phyloP scores from a whole-genome alignment of 352 stramenopile species.

The Globisporangium mamillatum region DNA sequence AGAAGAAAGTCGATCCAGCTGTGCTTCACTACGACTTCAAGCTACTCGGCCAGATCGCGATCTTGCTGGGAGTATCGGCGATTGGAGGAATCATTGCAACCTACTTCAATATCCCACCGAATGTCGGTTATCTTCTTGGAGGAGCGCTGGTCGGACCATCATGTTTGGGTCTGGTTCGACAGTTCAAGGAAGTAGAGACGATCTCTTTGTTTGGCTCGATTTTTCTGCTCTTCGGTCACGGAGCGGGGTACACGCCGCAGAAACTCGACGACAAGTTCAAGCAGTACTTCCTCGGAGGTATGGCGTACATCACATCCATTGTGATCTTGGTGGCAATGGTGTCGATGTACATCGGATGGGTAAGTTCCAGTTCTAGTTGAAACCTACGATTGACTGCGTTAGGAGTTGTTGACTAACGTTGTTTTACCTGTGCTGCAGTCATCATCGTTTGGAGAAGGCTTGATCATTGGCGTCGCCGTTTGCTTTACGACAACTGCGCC shows the following conservation, averaged over 20 bases:
- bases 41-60: conserved; percentile 79
- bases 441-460: conserved; percentile 63
- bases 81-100: conserved; percentile 88
- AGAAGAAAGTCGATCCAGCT: conserved; percentile 80
- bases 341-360: conserved; percentile 73
- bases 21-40: conserved; percentile 88
- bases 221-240: conserved; percentile 92
- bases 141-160: conserved; percentile 89
- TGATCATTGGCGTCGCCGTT: conserved; percentile 75
- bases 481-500: conserved; percentile 84
- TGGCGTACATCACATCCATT: conserved; percentile 70
- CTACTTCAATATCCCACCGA: conserved; percentile 86
- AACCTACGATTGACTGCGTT: neutral
- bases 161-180: conserved; percentile 77
- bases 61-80: conserved; percentile 76
- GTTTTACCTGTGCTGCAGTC: conserved; percentile 27
- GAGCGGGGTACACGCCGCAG: conserved; percentile 68
- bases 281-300: conserved; percentile 66
- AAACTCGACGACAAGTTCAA: conserved; percentile 64
- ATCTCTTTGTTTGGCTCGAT: conserved; percentile 93
- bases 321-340: conserved; percentile 70
- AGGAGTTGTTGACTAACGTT: conserved; percentile 1
- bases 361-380: conserved; percentile 14
- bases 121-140: conserved; percentile 89
- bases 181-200: conserved; percentile 92